Evolutionary conservation across 164 flowering plant genomes (phyloP), one percentile per base, ranked within the genome.

Genomic region (Dillenia suffruticosa): DNA sequence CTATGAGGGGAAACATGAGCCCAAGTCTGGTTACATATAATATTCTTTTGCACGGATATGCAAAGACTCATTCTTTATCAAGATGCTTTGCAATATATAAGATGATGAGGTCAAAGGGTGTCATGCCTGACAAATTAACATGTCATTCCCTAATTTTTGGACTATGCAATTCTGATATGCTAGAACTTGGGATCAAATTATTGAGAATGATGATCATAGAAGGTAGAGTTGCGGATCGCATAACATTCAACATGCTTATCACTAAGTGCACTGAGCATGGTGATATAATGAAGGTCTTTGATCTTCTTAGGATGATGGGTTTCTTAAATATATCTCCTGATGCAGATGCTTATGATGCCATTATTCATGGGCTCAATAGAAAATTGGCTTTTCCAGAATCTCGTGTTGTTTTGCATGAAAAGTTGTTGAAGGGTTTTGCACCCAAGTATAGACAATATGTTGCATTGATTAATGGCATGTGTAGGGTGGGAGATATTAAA

Each of bases 21-120:
- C 88, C 88, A 54, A 84, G 54, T 77, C 66, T 85, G 74, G 72
- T 72, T 64, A 82, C 97, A 10, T 87, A 72, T 70, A 91, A 89
- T 58, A 85, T 85, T 70, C 86, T 89, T 44, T 71, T 89, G 67
- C 97, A 84, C 69, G 85, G 82, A 14, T 83, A 78, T 69, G 66
- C 94, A 13, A 83, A 75, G 68, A 73, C 64, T 56, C 11, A 15
- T 14, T 68, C 64, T 26, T 52, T 91, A 13, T 49, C 67, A 0
- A 75, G 59, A 56, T 80, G 80, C 72, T 74, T 80, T 64, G 58
- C 46, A 8, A 32, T 82, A 19, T 84, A 81, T 63, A 73, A 62
- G 49, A 44, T 52, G 60, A 71, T 91, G 79, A 51, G 46, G 26
- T 69, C 61, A 40, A 63, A 62, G 16, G 86, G 86, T 57, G 56